Evolutionary conservation across 2,329 filamentous ascomycete genomes (phyloP).

Genomic region (Monosporascus sp.): DNA sequence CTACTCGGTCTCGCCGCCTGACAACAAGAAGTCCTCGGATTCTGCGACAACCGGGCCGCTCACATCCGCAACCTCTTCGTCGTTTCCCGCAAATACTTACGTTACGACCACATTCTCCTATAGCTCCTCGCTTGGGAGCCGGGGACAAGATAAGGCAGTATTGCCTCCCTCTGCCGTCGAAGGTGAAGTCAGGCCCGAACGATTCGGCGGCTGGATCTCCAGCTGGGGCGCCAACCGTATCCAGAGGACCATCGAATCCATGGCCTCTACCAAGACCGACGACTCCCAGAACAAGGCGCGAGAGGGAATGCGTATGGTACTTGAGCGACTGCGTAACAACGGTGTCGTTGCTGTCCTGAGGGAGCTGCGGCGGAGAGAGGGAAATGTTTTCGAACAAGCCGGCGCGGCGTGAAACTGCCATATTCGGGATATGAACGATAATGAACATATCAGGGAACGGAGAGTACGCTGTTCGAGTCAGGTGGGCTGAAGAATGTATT

Average conservation of each 20-base stretch:
- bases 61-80: conserved; percentile 4
- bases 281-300: conserved; percentile 75
- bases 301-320: conserved; percentile 76
- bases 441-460: no score
- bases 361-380: conserved; percentile 45
- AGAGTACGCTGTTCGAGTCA: no score
- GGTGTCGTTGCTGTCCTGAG: conserved; percentile 51
- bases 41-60: conserved; percentile 20
- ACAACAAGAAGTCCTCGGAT: conserved; percentile 20
- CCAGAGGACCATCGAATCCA: conserved; percentile 72
- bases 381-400: conserved; percentile 28
- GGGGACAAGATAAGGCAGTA: conserved; percentile 48
- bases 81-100: conserved; percentile 44
- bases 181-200: conserved; percentile 26
- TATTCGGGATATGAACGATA: no score
- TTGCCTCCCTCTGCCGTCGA: conserved; percentile 36
- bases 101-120: conserved; percentile 72
- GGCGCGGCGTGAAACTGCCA: background rate
- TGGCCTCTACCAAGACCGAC: conserved; percentile 71
- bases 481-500: no score
- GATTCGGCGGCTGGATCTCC: conserved; percentile 42
- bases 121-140: conserved; percentile 66
- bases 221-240: conserved; percentile 63
- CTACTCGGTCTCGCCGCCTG: conserved; percentile 45
- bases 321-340: conserved; percentile 61